These are phyloP conservation scores for Lepraria neglecta DNA, from an alignment of 495 filamentous ascomycete genomes.

Conservation along the genomic window DNA sequence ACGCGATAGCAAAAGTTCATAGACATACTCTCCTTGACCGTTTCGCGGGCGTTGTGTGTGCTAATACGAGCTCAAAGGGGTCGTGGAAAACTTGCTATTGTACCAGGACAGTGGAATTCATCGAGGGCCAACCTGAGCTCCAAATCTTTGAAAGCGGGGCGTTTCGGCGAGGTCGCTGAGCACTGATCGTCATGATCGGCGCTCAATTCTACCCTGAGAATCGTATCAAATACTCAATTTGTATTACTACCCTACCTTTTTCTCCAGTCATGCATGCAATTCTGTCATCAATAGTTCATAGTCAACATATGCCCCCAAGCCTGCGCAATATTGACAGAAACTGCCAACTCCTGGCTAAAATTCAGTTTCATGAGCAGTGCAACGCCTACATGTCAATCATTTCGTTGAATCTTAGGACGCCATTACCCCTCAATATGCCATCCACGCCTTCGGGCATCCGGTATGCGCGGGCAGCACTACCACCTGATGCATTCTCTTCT, in stretches of 20 bases:
- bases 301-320: neutral
- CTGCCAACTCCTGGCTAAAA: constrained; percentile 6
- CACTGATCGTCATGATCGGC: too few relatives aligned
- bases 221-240: too few relatives aligned
- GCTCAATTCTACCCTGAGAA: too few relatives aligned
- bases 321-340: neutral
- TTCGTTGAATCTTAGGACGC: constrained; percentile 86
- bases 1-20: too few relatives aligned
- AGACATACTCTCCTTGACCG: too few relatives aligned
- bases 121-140: too few relatives aligned
- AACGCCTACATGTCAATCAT: constrained; percentile 74
- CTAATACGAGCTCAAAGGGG: too few relatives aligned
- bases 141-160: too few relatives aligned
- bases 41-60: too few relatives aligned
- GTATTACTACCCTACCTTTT: neutral
- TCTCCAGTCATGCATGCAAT: neutral
- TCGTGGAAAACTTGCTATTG: too few relatives aligned
- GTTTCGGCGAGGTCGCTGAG: too few relatives aligned
- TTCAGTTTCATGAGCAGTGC: neutral
- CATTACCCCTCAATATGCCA: constrained; percentile 76
- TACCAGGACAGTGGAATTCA: too few relatives aligned
- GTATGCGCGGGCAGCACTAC: constrained; percentile 37
- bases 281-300: neutral
- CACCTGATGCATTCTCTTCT: constrained; percentile 36
- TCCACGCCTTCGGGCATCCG: constrained; percentile 67